Evolutionary conservation across 257 asterid species (phyloP).

Genomic region (Mitragyna speciosa): DNA sequence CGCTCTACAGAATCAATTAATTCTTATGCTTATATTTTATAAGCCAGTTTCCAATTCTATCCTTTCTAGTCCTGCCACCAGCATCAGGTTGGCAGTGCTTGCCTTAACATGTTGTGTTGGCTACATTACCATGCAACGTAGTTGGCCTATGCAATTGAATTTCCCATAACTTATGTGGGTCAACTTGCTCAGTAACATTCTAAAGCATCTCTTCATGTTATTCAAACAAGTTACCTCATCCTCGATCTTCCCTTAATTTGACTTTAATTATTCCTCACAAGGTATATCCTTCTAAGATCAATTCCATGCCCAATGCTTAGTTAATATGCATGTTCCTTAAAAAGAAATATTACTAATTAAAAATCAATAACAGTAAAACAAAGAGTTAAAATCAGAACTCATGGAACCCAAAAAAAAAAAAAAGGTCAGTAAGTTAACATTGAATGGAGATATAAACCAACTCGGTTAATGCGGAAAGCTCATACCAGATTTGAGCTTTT

Average conservation of each 20-base stretch:
- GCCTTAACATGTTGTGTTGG: no score
- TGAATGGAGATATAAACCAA: slow-evolving; percentile 1
- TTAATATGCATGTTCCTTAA: not conserved
- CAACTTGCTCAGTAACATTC: not conserved
- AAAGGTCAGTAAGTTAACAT: not conserved
- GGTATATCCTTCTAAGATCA: not conserved
- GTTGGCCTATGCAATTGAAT: no score
- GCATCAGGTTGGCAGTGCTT: not conserved
- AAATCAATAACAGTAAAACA: slow-evolving; percentile 1
- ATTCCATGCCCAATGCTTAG: not conserved
- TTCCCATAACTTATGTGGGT: not conserved
- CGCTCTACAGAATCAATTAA: not conserved
- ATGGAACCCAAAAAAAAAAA: not conserved
- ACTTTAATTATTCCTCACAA: not conserved
- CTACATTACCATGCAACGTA: no score
- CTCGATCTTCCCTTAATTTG: not conserved
- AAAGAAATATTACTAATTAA: not conserved
- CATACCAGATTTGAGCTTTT: slow-evolving; percentile 60
- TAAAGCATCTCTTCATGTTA: not conserved
- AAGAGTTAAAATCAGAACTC: not conserved
- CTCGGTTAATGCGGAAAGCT: not conserved
- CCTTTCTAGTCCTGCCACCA: not conserved
- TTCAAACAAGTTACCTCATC: not conserved
- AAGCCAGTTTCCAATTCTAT: not conserved
- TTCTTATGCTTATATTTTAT: not conserved